Base-by-base conservation (phyloP, 2,329 filamentous ascomycete genomes). In the Ophiostoma sp. region DNA sequence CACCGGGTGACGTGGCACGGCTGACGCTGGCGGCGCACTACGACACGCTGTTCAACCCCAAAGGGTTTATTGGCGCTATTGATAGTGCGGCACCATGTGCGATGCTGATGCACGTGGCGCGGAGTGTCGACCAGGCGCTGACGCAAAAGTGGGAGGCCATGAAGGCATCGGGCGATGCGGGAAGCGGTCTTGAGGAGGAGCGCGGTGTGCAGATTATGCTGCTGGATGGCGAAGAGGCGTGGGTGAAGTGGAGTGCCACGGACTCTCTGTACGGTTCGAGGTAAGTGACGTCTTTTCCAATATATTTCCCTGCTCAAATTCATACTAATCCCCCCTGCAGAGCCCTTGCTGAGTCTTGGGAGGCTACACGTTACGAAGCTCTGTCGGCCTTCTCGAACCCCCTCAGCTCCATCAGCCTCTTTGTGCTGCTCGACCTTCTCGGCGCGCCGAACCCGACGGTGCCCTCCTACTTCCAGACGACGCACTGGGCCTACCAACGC, bases 41-140 rank as follows among this genome's bases (percentile, higher is more conserved):
- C 81, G 96, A 99, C 79, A 95, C 91, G 80, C 92, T 97, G 82
- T 87, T 92, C 73, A 85, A 85, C 33, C 95, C 95, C 0, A 84
- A 90, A 75, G 95, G 94, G 0, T 99, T 99, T 80, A 92, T 99
- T 74, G 96, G 96, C 0, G 96, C 95, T 0, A 97, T 90, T 17
- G 96, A 99, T 80, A 97, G 94, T 78, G 96, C 96, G 0, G 96
- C 93, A 22, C 95, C 96, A 11, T 98, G 95, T 81, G 96, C 96
- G 0, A 94, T 98, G 87, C 86, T 99, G 74, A 88, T 99, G 89
- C 93, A 97, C 80, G 90, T 92, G 15, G 93, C 95, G 75, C 87
- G 91, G 76, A 93, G 90, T 76, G 89, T 99, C 63, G 95, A 98
- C 78, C 86, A 84, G 1, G 93, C 93, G 2, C 83, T 98, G 80